A percentile compares a stretch with the other conserved stretches of the same genome.
These are phyloP conservation scores for Rubroboletus satanas DNA, from an alignment of 768 basidiomycete species.

Conservation along the genomic window DNA sequence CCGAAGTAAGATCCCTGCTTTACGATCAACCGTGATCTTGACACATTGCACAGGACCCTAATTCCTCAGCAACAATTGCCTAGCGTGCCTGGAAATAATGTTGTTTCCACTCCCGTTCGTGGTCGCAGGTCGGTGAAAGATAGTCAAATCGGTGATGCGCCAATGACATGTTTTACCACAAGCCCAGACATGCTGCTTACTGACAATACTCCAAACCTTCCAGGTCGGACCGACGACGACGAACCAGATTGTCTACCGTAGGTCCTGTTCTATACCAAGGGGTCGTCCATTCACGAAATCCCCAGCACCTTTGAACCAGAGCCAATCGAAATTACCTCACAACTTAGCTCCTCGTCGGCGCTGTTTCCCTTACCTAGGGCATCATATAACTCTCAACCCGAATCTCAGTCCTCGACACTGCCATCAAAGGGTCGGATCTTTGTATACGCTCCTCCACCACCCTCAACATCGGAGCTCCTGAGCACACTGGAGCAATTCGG, in stretches of 20 bases:
- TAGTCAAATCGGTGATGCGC: neutral
- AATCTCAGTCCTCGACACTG: constrained; percentile 2
- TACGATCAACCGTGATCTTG: neutral
- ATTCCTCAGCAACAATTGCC: neutral
- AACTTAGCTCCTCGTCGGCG: neutral
- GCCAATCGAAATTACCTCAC: neutral
- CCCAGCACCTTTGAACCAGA: constrained; percentile 17
- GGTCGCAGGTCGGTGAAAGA: constrained; percentile 8
- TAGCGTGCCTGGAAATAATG: neutral
- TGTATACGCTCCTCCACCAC: constrained; percentile 48
- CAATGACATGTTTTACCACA: constrained; percentile 1
- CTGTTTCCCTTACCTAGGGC: constrained; percentile 9
- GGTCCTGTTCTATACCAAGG: neutral
- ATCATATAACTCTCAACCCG: constrained; percentile 12
- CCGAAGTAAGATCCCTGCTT: neutral
- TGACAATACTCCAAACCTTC: neutral
- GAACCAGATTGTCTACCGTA: constrained; percentile 21
- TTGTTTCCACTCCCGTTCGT: neutral
- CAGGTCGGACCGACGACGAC: constrained; percentile 1
- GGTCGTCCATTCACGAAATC: neutral
- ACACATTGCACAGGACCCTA: neutral
- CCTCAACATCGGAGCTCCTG: constrained; percentile 45
- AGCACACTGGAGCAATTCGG: constrained; percentile 43
- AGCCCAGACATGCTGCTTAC: constrained; percentile 5
- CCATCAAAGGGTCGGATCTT: constrained; percentile 26